Evolutionary conservation across 2,329 filamentous ascomycete genomes (phyloP).

Genomic region (Gnomoniopsis sp.): DNA sequence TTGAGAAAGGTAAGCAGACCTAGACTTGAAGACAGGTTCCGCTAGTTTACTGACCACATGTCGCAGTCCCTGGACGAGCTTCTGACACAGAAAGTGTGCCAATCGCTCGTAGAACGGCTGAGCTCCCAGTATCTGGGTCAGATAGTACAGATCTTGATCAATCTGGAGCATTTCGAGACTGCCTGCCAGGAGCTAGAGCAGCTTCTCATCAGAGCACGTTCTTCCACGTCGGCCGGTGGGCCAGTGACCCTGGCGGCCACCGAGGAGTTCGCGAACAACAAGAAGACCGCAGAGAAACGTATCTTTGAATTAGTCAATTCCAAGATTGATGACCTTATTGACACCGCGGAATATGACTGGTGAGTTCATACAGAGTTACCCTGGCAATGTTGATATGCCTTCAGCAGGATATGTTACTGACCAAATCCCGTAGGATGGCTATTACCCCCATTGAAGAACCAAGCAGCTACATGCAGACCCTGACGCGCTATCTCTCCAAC

Average conservation of each 20-base stretch:
- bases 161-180: slow-evolving; percentile 92
- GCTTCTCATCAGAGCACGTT: slow-evolving; percentile 78
- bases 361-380: slow-evolving; percentile 28
- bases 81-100: slow-evolving; percentile 88
- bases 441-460: slow-evolving; percentile 65
- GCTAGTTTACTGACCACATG: not conserved
- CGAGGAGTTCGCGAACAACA: slow-evolving; percentile 80
- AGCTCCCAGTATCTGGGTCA: slow-evolving; percentile 93
- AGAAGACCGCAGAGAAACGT: slow-evolving; percentile 93
- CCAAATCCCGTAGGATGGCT: slow-evolving; percentile 40
- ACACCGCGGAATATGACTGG: slow-evolving; percentile 98
- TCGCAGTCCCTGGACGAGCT: slow-evolving; percentile 83
- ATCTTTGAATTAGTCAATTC: slow-evolving; percentile 98
- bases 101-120: slow-evolving; percentile 81
- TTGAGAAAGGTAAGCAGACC: slow-evolving; percentile 61
- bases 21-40: not conserved
- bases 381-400: no score
- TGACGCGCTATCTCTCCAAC: slow-evolving; percentile 88
- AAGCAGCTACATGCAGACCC: slow-evolving; percentile 90
- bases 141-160: slow-evolving; percentile 97
- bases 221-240: slow-evolving; percentile 75
- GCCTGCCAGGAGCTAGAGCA: slow-evolving; percentile 88
- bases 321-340: slow-evolving; percentile 96
- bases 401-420: not conserved
- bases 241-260: slow-evolving; percentile 80